Base-by-base conservation (phyloP, 1,139 yeast species). In the Geotrichum cucujoidarum region DNA sequence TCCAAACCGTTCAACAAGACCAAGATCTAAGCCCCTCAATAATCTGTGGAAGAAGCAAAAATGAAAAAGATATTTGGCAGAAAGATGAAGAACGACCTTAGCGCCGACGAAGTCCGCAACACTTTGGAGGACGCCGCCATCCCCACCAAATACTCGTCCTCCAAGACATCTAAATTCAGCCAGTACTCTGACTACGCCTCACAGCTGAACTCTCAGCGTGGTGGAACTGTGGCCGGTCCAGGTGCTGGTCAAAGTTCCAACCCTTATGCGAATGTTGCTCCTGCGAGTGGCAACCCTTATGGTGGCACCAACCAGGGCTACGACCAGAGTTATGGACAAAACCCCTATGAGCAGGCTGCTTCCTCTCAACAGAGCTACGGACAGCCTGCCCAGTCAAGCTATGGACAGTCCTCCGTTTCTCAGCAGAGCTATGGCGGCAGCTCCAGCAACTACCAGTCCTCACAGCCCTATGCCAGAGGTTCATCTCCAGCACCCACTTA, bases 61-160 rank as follows among this genome's bases (percentile, higher is more conserved):
- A 64, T 65, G 62, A 66, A 67, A 53, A 64, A 63, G 48, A 51
- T 62, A 48, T 65, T 67, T 53, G 57, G 55, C 51, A 66, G 62
- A 48, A 62, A 57, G 53, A 57, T 60, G 18, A 66, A 66, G 56
- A 10, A 10, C 27, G 71, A 68, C 56, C 57, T 59, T 50, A 57
- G 65, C 30, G 60, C 60, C n/a, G 69, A 65, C 51, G 66, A 67
- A 55, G 58, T 58, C 49, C 54, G 58, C 39, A 64, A 65, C 49
- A 52, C 48, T 18, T 56, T 67, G 43, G 60, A 58, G 45, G 53
- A 52, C 37, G 52, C 57, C 21, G 66, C 67, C 14, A 57, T 67
- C n/a, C 57, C 60, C 4, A 46, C 51, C 36, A 41, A 21, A 54
- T 18, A 27, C 50, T 52, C 34, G 46, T 58, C 29, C 53, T 54